These are phyloP conservation scores for Rhodofomes roseus DNA, from an alignment of 1,284 basidiomycete genomes.

Conservation along the genomic window DNA sequence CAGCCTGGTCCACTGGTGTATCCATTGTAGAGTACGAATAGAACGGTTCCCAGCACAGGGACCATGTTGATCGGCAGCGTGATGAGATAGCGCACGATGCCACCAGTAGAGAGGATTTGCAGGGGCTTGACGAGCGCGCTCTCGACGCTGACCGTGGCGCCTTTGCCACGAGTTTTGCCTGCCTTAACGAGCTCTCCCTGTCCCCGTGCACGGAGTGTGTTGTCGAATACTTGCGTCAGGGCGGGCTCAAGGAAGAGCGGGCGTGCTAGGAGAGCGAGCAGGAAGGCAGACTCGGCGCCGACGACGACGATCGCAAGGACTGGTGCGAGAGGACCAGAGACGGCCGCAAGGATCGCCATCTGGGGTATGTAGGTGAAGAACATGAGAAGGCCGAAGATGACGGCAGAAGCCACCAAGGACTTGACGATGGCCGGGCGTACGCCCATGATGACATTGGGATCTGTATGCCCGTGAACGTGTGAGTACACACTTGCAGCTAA, in stretches of 20 bases:
- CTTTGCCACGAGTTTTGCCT: slow-evolving; percentile 25
- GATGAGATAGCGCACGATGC: slow-evolving; percentile 39
- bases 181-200: slow-evolving; percentile 33
- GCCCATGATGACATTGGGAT: slow-evolving; percentile 30
- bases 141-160: slow-evolving; percentile 25
- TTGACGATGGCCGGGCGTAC: slow-evolving; percentile 38
- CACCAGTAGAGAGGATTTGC: slow-evolving; percentile 26
- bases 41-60: slow-evolving; percentile 61
- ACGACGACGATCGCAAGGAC: slow-evolving; percentile 33
- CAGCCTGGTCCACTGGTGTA: slow-evolving; percentile 46
- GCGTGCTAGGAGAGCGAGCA: slow-evolving; percentile 44
- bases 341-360: slow-evolving; percentile 58
- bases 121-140: slow-evolving; percentile 34
- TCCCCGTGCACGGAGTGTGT: slow-evolving; percentile 32
- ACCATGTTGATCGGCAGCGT: slow-evolving; percentile 64
- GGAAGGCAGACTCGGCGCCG: slow-evolving; percentile 32
- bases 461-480: slow-evolving; percentile 9
- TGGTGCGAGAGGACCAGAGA: slow-evolving; percentile 57
- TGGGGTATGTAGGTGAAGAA: slow-evolving; percentile 69
- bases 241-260: slow-evolving; percentile 45
- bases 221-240: slow-evolving; percentile 44
- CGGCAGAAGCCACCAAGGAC: slow-evolving; percentile 34
- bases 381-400: slow-evolving; percentile 49
- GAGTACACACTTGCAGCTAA: too few relatives aligned
- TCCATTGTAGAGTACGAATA: slow-evolving; percentile 56